Base-by-base conservation (phyloP, 495 filamentous ascomycete species). In the Bryoglossum gracile region DNA sequence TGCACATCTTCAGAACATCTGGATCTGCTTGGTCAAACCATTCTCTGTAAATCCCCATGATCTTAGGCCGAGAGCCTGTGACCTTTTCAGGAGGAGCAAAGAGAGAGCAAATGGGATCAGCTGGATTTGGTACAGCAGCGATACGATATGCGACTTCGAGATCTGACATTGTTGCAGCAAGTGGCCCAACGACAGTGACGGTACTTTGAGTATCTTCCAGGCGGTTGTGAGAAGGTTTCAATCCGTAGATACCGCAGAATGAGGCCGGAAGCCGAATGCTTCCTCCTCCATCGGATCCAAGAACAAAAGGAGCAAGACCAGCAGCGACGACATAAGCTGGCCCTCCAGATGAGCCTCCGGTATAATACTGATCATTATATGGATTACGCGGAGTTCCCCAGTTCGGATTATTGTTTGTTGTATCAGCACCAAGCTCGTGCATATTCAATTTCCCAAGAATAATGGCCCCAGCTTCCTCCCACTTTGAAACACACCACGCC, bases 341-440 rank as follows among this genome's bases (percentile, higher is more conserved):
- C 3, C 91, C 91, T 5, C 88, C 86, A 0, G 89, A 94, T 0
- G 87, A 94, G 13, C 91, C 91, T 22, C 91, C 91, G 21, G 85
- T 82, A 65, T 94, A 96, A 70, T 89, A 95, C 2, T 70, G 56
- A 0, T 66, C 62, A 61, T 94, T 89, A 58, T 88, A 79, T 36
- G 90, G 92, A 65, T 97, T 97, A 2, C 73, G 66, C 0, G 90
- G 86, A 0, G 89, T 95, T 14, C 90, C 89, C 55, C 76, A 75
- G 43, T 76, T 77, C 17, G 85, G 84, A 53, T 94, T 91, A 68
- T 87, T 89, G 64, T 89, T 89, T 19, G 80, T 87, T 8, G 83
- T 88, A 55, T 91, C 87, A 6, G 85, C 66, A 3, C 91, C 91
- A 5, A 94, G 63, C 67, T 97, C 90, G 65, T 96, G 89, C 91